Evolutionary conservation across 148 eudicot species (phyloP), one percentile per base, ranked within the genome.

Genomic region (Mesembryanthemum crystallinum): DNA sequence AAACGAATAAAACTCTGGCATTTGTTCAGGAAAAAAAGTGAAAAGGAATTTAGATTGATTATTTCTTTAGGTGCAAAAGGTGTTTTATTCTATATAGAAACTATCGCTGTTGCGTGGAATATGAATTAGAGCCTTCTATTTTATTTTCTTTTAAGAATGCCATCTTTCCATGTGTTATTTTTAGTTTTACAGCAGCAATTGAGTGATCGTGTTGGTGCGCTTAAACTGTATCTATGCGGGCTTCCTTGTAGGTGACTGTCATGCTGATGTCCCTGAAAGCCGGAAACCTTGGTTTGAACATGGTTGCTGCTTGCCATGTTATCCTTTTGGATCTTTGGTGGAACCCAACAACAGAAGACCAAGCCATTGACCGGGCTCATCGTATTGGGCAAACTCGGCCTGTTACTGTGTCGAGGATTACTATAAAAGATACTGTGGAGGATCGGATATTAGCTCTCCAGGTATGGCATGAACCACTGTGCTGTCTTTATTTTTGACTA

Each of bases 281-380:
- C 23, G 99, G 99, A 67, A 96, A 96, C 79, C 97, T 96, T 59
- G 99, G 99, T 58, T 87, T 96, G 74, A 96, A 96, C 80, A 96
- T 96, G 99, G 97, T 96, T 72, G 97, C 98, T 62, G 99, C 99
- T 75, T 91, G 87, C 78, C 94, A 90, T 77, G 99, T 96, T 37
- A 91, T 96, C 67, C 98, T 96, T 81, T 83, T 96, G 85, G 99
- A 96, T 86, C 99, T 96, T 82, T 96, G 99, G 99, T 96, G 99
- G 99, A 96, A 96, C 81, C 99, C 99, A 57, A 86, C 97, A 27
- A 96, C 99, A 29, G 99, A 96, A 88, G 99, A 96, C 80, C 99
- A 96, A 81, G 99, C 99, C 72, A 74, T 96, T 80, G 99, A 96
- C 82, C 89, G 99, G 71, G 98, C 99, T 57, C 99, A 96, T 82